phyloP scores from a whole-genome alignment of 768 basidiomycete genomes.

The Tubosaeta sp. region DNA sequence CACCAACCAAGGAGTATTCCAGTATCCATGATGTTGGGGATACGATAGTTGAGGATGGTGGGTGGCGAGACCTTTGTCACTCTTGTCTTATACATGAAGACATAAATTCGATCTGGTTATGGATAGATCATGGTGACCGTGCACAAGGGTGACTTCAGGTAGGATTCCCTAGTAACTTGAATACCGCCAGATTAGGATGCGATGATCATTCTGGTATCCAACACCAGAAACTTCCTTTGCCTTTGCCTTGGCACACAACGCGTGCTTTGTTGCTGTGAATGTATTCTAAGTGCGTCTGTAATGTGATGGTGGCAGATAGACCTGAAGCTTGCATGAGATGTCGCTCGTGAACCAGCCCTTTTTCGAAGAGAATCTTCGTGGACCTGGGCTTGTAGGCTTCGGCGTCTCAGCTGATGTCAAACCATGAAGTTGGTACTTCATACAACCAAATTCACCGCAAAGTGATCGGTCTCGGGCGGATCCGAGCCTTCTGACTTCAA shows the following conservation, averaged over 20 bases:
- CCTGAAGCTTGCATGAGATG: neutral
- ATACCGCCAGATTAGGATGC: constrained; percentile 2
- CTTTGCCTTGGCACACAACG: neutral
- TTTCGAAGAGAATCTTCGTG: neutral
- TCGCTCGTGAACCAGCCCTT: neutral
- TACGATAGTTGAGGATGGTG: constrained; percentile 4
- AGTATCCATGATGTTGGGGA: constrained; percentile 13
- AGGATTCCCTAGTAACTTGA: constrained; percentile 3
- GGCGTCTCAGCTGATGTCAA: neutral
- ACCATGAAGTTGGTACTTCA: neutral
- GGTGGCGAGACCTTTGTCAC: constrained; percentile 11
- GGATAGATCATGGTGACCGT: constrained; percentile 15
- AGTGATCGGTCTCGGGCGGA: constrained; percentile 1
- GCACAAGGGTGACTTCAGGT: constrained; percentile 10
- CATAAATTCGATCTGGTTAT: neutral
- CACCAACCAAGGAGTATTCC: constrained; percentile 31
- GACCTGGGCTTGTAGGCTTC: too few relatives aligned
- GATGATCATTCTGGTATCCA: neutral
- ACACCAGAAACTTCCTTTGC: too few relatives aligned
- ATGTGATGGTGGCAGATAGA: neutral
- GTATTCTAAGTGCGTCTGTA: neutral
- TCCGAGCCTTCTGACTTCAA: neutral
- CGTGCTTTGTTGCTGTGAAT: neutral
- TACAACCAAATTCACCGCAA: neutral
- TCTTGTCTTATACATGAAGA: neutral